These are phyloP conservation scores for Mycosarcoma maydis DNA, from an alignment of 1,284 basidiomycete species.

Conservation along the genomic window DNA sequence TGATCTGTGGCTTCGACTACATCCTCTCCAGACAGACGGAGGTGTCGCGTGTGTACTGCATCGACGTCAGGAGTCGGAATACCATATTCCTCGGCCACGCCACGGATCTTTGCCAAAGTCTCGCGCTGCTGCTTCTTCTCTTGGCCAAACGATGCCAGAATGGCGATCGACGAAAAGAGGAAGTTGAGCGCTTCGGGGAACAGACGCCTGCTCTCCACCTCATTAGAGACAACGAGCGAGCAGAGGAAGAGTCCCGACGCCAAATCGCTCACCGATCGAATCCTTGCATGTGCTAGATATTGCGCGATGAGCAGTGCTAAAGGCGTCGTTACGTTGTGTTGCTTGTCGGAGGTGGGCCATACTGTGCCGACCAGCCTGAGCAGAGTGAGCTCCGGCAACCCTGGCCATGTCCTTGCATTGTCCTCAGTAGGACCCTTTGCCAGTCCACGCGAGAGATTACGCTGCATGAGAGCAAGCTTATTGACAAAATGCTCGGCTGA, in stretches of 20 bases:
- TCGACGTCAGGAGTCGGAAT: slow-evolving; percentile 62
- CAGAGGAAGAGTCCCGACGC: slow-evolving; percentile 88
- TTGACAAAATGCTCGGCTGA: slow-evolving; percentile 81
- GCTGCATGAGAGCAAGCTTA: slow-evolving; percentile 90
- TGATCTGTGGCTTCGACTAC: slow-evolving; percentile 9
- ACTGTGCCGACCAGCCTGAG: slow-evolving; percentile 81
- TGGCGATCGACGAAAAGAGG: slow-evolving; percentile 76
- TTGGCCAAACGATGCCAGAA: slow-evolving; percentile 72
- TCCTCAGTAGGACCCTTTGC: slow-evolving; percentile 76
- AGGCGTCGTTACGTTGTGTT: slow-evolving; percentile 87
- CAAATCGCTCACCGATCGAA: slow-evolving; percentile 80
- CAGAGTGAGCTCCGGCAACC: slow-evolving; percentile 81
- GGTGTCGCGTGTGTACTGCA: slow-evolving; percentile 37
- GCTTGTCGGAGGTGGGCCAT: slow-evolving; percentile 95
- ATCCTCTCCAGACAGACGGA: slow-evolving; percentile 19
- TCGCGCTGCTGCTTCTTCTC: slow-evolving; percentile 25
- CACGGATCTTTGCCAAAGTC: slow-evolving; percentile 41
- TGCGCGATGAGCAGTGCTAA: slow-evolving; percentile 87
- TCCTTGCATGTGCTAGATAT: slow-evolving; percentile 84
- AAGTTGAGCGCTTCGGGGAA: slow-evolving; percentile 92
- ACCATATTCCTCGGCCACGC: slow-evolving; percentile 53
- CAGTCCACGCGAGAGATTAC: slow-evolving; percentile 87
- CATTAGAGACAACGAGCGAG: slow-evolving; percentile 79
- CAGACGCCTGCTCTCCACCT: slow-evolving; percentile 82
- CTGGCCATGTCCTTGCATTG: slow-evolving; percentile 86